A percentile compares a stretch with the other conserved stretches of the same genome.
These are phyloP conservation scores for Persicaria maculosa DNA, from an alignment of 148 eudicot genomes.

Conservation along the genomic window DNA sequence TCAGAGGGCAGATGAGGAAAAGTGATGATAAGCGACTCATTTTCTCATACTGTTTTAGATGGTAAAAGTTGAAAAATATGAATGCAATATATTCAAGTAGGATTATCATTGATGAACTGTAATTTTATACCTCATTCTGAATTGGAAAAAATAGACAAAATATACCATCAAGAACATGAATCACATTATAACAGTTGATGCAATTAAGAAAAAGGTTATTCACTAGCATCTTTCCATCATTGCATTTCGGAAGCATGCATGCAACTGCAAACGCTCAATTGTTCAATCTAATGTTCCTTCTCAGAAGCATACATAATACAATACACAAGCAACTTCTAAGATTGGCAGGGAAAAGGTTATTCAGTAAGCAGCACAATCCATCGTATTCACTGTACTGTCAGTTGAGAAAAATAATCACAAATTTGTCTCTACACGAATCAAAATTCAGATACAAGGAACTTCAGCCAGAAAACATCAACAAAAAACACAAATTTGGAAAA, in stretches of 20 bases:
- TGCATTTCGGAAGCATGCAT: not conserved
- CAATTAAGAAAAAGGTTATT: not conserved
- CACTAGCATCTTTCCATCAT: not conserved
- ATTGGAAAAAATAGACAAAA: not conserved
- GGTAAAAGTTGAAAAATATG: not conserved
- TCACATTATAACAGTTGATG: not conserved
- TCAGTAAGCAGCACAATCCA: too few relatives aligned
- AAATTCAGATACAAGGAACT: too few relatives aligned
- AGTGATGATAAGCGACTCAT: not conserved
- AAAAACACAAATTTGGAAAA: not conserved
- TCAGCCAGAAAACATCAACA: not conserved
- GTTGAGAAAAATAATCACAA: too few relatives aligned
- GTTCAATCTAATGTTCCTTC: not conserved
- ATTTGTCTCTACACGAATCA: too few relatives aligned
- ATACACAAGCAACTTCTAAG: not conserved
- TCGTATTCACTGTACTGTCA: too few relatives aligned
- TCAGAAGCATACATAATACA: not conserved
- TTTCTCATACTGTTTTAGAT: not conserved
- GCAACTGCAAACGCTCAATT: not conserved
- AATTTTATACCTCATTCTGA: not conserved
- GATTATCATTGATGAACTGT: not conserved
- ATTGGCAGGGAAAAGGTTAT: not conserved
- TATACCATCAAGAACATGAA: not conserved
- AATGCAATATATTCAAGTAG: not conserved
- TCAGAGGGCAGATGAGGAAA: not conserved